A percentile compares a stretch with the other conserved stretches of the same genome.
phyloP scores from a whole-genome alignment of 768 basidiomycete species.

The Lactifluus volemus region DNA sequence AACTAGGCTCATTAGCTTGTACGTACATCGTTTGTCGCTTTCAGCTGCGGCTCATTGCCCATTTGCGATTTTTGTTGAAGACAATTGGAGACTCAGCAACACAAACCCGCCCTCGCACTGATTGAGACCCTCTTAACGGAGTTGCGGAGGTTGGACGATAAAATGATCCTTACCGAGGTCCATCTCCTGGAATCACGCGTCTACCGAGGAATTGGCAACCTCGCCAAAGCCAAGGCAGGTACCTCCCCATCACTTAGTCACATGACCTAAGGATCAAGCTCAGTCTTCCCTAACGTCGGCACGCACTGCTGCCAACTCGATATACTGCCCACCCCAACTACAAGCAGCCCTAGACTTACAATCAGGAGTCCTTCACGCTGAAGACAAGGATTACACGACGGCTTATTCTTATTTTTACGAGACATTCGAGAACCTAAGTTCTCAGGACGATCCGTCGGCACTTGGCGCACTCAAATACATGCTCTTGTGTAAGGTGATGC shows the following conservation, averaged over 20 bases:
- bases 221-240: constrained; percentile 80
- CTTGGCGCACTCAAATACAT: constrained; percentile 92
- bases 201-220: constrained; percentile 81
- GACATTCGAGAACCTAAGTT: constrained; percentile 81
- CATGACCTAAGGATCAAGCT: neutral
- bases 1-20: constrained; percentile 75
- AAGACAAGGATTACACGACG: constrained; percentile 96
- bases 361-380: constrained; percentile 81
- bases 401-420: constrained; percentile 98
- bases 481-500: constrained; percentile 97
- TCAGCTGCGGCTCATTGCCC: neutral
- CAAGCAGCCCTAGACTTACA: constrained; percentile 57
- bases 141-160: constrained; percentile 90
- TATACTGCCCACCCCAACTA: constrained; percentile 79
- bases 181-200: constrained; percentile 90
- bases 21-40: constrained; percentile 20
- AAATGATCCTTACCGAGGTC: constrained; percentile 95
- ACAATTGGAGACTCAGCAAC: constrained; percentile 67
- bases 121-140: constrained; percentile 88
- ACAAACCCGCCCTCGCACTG: constrained; percentile 67
- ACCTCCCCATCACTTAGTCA: neutral
- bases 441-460: constrained; percentile 59
- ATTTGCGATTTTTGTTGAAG: constrained; percentile 26
- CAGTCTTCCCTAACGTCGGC: constrained; percentile 85
- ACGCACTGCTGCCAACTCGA: constrained; percentile 88